Evolutionary conservation across 129 eudicot species (phyloP).

Genomic region (Pittosporum tobira): DNA sequence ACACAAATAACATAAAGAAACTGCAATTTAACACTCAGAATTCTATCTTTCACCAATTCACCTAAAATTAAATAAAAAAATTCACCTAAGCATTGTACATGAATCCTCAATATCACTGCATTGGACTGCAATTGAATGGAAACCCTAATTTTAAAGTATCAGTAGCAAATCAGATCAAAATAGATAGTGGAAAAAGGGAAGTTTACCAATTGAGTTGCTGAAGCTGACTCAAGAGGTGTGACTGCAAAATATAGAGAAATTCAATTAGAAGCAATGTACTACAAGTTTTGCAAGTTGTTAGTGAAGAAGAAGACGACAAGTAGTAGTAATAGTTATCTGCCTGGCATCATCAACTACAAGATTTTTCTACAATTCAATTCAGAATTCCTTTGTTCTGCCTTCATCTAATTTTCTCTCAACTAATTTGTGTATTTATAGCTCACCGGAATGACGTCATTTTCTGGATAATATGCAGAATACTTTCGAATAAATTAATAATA

Average conservation of each 20-base stretch:
- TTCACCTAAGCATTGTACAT: not conserved
- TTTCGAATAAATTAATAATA: too few species aligned
- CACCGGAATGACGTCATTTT: too few species aligned
- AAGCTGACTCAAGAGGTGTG: slow-evolving; percentile 2
- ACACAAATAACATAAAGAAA: not conserved
- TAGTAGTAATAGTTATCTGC: too few species aligned
- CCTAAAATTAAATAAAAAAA: not conserved
- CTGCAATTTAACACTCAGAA: not conserved
- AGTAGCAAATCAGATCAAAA: not conserved
- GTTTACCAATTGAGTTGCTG: slow-evolving; percentile 7
- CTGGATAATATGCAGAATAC: too few species aligned
- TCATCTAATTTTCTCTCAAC: not conserved
- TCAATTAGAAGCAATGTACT: too few species aligned
- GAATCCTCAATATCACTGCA: not conserved
- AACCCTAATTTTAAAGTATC: not conserved
- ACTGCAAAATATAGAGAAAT: slow-evolving; percentile 1
- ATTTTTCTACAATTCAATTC: slow-evolving; percentile 3
- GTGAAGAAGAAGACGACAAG: not conserved
- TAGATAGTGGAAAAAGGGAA: too few species aligned
- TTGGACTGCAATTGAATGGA: not conserved
- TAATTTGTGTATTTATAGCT: too few species aligned
- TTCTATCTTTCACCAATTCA: not conserved
- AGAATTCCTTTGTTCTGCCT: not conserved
- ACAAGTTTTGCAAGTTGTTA: slow-evolving; percentile 4
- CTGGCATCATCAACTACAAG: not conserved